Evolutionary conservation across 1,139 yeast genomes (phyloP).

Genomic region (Blastobotrys apis): DNA sequence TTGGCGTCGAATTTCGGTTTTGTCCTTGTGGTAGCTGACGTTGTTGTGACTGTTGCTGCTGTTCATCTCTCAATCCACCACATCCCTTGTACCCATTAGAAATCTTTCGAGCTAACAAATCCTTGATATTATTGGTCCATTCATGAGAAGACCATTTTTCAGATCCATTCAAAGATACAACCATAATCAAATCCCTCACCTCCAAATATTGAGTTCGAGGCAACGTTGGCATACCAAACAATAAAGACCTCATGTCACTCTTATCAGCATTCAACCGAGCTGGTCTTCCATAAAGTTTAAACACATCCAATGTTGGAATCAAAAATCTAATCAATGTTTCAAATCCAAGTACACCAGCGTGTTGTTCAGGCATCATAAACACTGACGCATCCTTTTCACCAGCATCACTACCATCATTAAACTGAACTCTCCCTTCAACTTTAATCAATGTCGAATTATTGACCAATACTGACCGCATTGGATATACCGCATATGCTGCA

Average conservation of each 20-base stretch:
- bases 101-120: slow-evolving; percentile 58
- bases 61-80: slow-evolving; percentile 40
- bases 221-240: slow-evolving; percentile 87
- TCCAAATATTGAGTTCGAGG: slow-evolving; percentile 83
- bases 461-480: slow-evolving; percentile 72
- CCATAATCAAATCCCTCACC: slow-evolving; percentile 48
- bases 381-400: slow-evolving; percentile 73
- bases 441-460: slow-evolving; percentile 87
- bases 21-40: neutral
- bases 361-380: slow-evolving; percentile 92
- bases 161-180: slow-evolving; percentile 41
- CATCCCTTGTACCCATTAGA: slow-evolving; percentile 78
- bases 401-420: slow-evolving; percentile 41
- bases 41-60: slow-evolving; percentile 15
- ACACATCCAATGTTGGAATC: slow-evolving; percentile 80
- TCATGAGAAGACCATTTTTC: slow-evolving; percentile 59
- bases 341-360: slow-evolving; percentile 88
- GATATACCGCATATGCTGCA: slow-evolving; percentile 88
- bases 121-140: slow-evolving; percentile 67
- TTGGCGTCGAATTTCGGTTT: neutral
- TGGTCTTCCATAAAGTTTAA: slow-evolving; percentile 89
- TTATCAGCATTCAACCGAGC: slow-evolving; percentile 83
- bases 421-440: slow-evolving; percentile 74
- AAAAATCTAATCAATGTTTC: slow-evolving; percentile 87
- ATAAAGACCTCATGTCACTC: slow-evolving; percentile 66